Conservation (phyloP, 306 rosid genomes). For the Cicer bijugum region DNA sequence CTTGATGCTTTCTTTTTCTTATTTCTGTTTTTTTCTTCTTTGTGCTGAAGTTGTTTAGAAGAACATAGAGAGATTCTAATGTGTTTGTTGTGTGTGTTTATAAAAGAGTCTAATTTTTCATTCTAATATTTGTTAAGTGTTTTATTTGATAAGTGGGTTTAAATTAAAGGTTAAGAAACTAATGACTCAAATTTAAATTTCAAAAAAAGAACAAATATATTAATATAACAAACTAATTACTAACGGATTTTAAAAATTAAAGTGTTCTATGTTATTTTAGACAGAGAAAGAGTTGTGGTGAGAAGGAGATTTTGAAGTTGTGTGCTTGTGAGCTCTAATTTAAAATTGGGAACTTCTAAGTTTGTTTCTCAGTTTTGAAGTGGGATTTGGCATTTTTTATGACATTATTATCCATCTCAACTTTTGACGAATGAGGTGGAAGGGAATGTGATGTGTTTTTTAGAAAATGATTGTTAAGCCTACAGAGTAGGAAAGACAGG, state of each 20-base stretch:
- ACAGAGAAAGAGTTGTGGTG: neutral
- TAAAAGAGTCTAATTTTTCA: too few relatives aligned
- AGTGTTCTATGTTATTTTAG: neutral
- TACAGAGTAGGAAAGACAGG: too few relatives aligned
- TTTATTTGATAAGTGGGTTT: too few relatives aligned
- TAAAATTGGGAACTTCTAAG: neutral
- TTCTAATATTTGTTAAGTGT: too few relatives aligned
- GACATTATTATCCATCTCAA: constrained; percentile 5
- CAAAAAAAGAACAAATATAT: too few relatives aligned
- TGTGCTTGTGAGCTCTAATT: neutral
- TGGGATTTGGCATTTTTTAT: constrained; percentile 30
- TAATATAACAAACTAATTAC: too few relatives aligned
- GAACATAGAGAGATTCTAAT: neutral
- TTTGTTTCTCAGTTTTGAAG: neutral
- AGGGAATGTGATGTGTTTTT: constrained; percentile 4
- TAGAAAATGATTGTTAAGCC: neutral
- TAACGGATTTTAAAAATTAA: too few relatives aligned
- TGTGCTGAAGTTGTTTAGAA: constrained; percentile 12
- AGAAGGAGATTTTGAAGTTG: neutral
- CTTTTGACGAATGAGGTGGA: neutral
- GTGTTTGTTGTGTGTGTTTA: neutral
- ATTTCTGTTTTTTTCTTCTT: neutral
- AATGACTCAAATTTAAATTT: too few relatives aligned
- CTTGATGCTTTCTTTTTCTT: neutral
- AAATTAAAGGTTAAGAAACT: too few relatives aligned